Evolutionary conservation across 192 early-diverging fungal species (phyloP).

Genomic region (Mycoemilia scoparia): DNA sequence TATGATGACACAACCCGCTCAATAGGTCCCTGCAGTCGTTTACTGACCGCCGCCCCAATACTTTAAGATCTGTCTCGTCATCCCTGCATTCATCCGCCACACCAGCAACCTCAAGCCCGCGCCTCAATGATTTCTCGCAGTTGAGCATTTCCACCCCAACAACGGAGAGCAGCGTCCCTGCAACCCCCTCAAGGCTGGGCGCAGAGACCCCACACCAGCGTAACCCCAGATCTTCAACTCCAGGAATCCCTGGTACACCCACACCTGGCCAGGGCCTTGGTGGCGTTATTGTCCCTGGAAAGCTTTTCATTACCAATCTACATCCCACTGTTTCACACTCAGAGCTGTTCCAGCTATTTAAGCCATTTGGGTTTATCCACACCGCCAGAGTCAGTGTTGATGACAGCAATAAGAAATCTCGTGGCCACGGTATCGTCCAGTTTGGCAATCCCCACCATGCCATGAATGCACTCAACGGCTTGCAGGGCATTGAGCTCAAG

Average conservation of each 20-base stretch:
- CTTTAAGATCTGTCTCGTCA: slow-evolving; percentile 1
- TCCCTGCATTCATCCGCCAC: background rate
- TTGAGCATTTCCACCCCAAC: background rate
- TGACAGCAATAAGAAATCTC: slow-evolving; percentile 18
- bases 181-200: slow-evolving; percentile 1
- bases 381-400: slow-evolving; percentile 31
- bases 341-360: slow-evolving; percentile 32
- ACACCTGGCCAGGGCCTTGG: slow-evolving; percentile 16
- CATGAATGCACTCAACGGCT: slow-evolving; percentile 20
- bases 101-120: slow-evolving; percentile 2
- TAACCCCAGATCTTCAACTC: slow-evolving; percentile 1
- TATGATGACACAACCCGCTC: background rate
- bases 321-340: slow-evolving; percentile 30
- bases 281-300: slow-evolving; percentile 23
- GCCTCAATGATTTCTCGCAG: background rate
- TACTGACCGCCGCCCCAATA: background rate
- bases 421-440: slow-evolving; percentile 26
- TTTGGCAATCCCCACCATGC: slow-evolving; percentile 25
- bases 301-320: slow-evolving; percentile 32
- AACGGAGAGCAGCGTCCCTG: background rate
- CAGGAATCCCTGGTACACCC: background rate
- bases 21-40: background rate
- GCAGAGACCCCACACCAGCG: slow-evolving; percentile 3
- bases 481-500: slow-evolving; percentile 27
- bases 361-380: slow-evolving; percentile 32